Conservation (phyloP, 176 grass and related monocot species). For the Carex myosuroides region DNA sequence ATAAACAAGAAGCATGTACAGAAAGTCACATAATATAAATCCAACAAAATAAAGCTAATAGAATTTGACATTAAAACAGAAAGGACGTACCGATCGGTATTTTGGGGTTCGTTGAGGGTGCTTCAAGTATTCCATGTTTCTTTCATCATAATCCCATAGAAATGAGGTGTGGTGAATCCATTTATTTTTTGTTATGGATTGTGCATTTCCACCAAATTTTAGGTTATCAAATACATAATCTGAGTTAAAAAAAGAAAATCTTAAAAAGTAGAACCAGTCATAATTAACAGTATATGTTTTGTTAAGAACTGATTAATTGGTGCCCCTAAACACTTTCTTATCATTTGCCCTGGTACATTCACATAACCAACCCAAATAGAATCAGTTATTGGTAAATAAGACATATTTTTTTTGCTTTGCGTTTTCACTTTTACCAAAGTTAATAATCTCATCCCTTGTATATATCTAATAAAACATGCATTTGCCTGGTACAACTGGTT, state of each 20-base stretch:
- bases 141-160: slow-evolving; percentile 88
- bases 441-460: background rate
- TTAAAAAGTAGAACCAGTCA: background rate
- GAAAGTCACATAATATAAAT: background rate
- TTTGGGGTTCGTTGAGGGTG: slow-evolving; percentile 51
- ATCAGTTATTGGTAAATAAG: background rate
- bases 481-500: background rate
- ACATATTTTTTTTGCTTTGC: background rate
- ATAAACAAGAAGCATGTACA: background rate
- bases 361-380: background rate
- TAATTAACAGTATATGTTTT: background rate
- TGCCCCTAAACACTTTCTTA: background rate
- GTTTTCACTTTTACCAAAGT: background rate
- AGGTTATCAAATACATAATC: slow-evolving; percentile 72
- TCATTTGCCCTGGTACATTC: background rate
- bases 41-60: background rate
- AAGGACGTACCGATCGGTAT: slow-evolving; percentile 50
- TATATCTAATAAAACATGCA: background rate
- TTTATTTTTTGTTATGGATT: slow-evolving; percentile 83
- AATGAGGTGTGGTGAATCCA: slow-evolving; percentile 99
- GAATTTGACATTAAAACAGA: background rate
- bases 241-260: background rate
- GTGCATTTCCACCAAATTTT: slow-evolving; percentile 92
- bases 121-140: slow-evolving; percentile 85
- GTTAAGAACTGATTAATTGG: background rate